phyloP scores from a whole-genome alignment of 2,329 filamentous ascomycete species.

The Aureobasidium pullulans region DNA sequence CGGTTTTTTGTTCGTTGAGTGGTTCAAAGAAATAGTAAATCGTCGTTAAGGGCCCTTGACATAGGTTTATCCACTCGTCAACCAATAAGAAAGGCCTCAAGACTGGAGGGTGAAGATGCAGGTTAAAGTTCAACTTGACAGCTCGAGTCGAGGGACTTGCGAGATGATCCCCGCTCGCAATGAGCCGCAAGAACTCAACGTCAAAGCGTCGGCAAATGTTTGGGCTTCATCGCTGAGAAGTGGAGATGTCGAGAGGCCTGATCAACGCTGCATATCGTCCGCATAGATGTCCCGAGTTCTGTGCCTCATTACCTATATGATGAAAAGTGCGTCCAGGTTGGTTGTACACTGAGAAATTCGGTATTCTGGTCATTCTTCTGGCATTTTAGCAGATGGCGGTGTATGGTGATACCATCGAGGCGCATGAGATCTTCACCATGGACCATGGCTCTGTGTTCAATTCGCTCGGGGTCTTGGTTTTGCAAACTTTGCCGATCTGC shows the following conservation, averaged over 20 bases:
- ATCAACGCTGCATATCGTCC: not conserved
- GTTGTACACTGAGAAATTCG: not conserved
- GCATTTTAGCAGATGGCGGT: not conserved
- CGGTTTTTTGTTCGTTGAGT: not conserved
- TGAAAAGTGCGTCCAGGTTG: not conserved
- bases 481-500: not conserved
- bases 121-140: not conserved
- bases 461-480: not conserved
- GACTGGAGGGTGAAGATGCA: not conserved
- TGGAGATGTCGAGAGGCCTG: not conserved
- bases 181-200: slow-evolving; percentile 1
- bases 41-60: not conserved
- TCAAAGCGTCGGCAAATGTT: not conserved
- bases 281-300: not conserved
- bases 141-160: not conserved
- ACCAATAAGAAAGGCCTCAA: not conserved
- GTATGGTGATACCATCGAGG: not conserved
- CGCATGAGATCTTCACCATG: not conserved
- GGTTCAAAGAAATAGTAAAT: not conserved
- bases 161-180: not conserved
- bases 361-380: not conserved
- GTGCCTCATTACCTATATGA: not conserved
- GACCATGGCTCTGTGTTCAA: not conserved
- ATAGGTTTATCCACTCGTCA: not conserved
- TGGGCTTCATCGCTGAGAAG: not conserved